Conservation (phyloP, 2,329 filamentous ascomycete genomes). For the Periconia digitata region DNA sequence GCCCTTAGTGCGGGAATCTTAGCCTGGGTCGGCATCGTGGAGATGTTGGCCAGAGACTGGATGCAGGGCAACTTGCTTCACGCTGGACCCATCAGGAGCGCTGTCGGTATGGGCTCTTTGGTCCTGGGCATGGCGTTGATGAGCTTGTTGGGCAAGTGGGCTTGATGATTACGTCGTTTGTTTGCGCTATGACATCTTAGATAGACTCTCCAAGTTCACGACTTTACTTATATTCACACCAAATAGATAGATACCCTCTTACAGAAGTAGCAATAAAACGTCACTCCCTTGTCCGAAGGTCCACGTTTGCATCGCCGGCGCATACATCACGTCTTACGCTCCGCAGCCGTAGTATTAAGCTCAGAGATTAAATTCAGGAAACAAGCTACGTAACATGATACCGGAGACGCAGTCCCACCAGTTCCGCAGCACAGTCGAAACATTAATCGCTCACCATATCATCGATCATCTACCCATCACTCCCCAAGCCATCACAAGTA, state of each 20-base stretch:
- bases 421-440: no score
- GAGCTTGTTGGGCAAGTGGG: constrained; percentile 76
- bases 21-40: constrained; percentile 76
- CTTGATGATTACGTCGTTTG: constrained; percentile 40
- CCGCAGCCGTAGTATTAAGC: no score
- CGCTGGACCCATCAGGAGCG: constrained; percentile 52
- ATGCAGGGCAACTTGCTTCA: constrained; percentile 55
- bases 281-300: no score
- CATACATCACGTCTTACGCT: no score
- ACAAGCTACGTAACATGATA: no score
- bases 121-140: constrained; percentile 67
- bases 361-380: no score
- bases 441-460: no score
- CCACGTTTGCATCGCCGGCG: no score
- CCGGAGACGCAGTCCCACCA: no score
- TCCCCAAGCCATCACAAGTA: background rate
- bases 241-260: no score
- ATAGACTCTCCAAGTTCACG: background rate
- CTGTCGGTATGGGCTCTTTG: constrained; percentile 56
- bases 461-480: background rate
- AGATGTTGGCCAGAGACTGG: constrained; percentile 81
- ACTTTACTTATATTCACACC: no score
- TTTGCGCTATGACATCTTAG: background rate
- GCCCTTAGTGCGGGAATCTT: constrained; percentile 74
- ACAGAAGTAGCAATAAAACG: no score